Base-by-base conservation (phyloP, 2,329 filamentous ascomycete species). In the Beauveria caledonica region DNA sequence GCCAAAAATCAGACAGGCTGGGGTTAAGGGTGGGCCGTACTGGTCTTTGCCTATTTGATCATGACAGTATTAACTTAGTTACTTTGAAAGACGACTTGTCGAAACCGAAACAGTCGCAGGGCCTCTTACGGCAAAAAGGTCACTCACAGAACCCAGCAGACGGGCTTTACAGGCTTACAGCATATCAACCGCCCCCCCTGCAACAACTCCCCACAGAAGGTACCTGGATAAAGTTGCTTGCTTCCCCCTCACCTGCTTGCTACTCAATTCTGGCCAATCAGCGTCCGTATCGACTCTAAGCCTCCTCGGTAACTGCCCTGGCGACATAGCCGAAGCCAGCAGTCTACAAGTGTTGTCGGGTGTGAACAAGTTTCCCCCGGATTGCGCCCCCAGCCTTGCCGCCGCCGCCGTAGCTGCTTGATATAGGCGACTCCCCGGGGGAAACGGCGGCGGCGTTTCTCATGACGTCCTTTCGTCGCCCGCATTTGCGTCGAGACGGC, bases 251-350 rank as follows among this genome's bases (percentile, higher is more conserved):
- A 55, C 23, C n/a, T 25, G 25, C 11, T 8, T 9, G 39, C 19
- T 15, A 15, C 9, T 11, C 29, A 5, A 40, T 2, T 23, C 7
- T 21, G 27, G 6, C 59, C 52, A 60, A 60, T 60, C 59, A 60
- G 52, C 51, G 23, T 33, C 45, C 52, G 23, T 45, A 55, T 48
- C 59, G 52, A 42, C 40, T 46, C 19, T 25, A 27, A 56, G 52
- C 45, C 39, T 51, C 59, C 59, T 60, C 59, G 59, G 59, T 36
- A 59, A 59, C 56, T 36, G 54, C 36, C 33, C 33, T 57, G 23
- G 23, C 27, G 44, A 58, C 45, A 50, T 58, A 58, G 55, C 55
- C 55, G 55, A 58, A 58, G 13, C 27, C 5, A 36, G 33, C 33
- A 15, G 11, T 36, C 13, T 36, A 36, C 11, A 36, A 36, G 33